Evolutionary conservation across 306 rosid species (phyloP), one percentile per base, ranked within the genome.

Genomic region (Hylodesmum podocarpum): DNA sequence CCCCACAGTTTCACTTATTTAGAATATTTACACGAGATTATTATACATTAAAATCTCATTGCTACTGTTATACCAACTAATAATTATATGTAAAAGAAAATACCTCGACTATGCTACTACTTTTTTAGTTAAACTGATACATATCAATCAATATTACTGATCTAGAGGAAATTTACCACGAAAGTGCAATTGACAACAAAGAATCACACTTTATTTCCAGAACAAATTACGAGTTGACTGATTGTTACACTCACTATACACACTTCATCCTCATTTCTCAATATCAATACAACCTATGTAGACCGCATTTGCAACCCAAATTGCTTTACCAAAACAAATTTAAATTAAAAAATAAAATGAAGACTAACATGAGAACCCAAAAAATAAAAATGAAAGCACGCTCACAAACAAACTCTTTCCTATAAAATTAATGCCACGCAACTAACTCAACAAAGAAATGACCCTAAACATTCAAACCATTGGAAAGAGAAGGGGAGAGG

Each of bases 181-280:
- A 8, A 34, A 34, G 47, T 31, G 80, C 54, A 29, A 63, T 29
- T 24, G 51, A 64, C 40, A 39, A 44, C 54, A 66, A 76, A 81
- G 71, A 83, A 80, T 81, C 92, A 83, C 95, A 88, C 95, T 24
- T 83, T 73, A 78, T 82, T 82, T 80, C 81, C 81, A 55, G 86
- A 81, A 87, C 57, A 70, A 83, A 78, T 28, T n/a, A 79, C 66
- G 67, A 82, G 85, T 80, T 53, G 59, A 77, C 78, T 73, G 82
- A 85, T 61, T 78, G 81, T 83, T 88, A 88, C 90, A 82, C 89
- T 86, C 93, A 62, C 96, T 90, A 90, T 92, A 92, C 96, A 92
- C 88, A 80, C 88, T 81, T 84, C 75, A 87, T 83, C 85, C 91
- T 85, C 90, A 80, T 85, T 83, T 84, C 91, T 85, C 90, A 80